Evolutionary conservation across 2,329 filamentous ascomycete genomes (phyloP).

Genomic region (Stagonosporopsis vannaccii): DNA sequence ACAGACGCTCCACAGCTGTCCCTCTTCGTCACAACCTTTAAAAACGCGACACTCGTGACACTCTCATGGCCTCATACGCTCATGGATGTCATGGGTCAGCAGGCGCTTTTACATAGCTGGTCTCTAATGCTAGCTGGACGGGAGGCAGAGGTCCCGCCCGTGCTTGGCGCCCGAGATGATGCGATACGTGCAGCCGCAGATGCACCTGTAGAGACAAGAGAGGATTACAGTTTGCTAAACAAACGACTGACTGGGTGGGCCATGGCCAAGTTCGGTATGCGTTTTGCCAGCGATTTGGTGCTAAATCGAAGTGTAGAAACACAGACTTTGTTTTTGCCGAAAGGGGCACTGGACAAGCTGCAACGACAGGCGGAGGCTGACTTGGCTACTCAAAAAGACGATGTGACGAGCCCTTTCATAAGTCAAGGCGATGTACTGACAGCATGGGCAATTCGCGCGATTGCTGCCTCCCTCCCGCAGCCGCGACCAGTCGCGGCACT

Average conservation of each 20-base stretch:
- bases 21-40: neutral
- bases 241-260: neutral
- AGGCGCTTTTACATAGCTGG: slow-evolving; percentile 57
- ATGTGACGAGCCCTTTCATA: slow-evolving; percentile 23
- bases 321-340: neutral
- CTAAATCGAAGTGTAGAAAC: neutral
- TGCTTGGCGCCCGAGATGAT: slow-evolving; percentile 20
- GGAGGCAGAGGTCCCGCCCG: slow-evolving; percentile 49
- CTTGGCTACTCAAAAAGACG: neutral
- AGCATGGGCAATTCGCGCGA: slow-evolving; percentile 31
- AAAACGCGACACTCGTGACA: neutral
- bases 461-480: slow-evolving; percentile 17
- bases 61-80: slow-evolving; percentile 50
- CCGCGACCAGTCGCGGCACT: neutral
- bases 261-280: neutral
- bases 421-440: slow-evolving; percentile 38
- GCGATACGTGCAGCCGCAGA: neutral
- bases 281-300: neutral
- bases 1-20: neutral
- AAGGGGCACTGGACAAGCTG: neutral
- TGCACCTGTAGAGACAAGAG: neutral
- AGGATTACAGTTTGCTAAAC: neutral
- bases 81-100: slow-evolving; percentile 56
- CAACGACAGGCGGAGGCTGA: neutral
- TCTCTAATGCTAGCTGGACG: slow-evolving; percentile 54